phyloP scores from a whole-genome alignment of 1,284 basidiomycete genomes.

The Lentinula novae-zelandiae region DNA sequence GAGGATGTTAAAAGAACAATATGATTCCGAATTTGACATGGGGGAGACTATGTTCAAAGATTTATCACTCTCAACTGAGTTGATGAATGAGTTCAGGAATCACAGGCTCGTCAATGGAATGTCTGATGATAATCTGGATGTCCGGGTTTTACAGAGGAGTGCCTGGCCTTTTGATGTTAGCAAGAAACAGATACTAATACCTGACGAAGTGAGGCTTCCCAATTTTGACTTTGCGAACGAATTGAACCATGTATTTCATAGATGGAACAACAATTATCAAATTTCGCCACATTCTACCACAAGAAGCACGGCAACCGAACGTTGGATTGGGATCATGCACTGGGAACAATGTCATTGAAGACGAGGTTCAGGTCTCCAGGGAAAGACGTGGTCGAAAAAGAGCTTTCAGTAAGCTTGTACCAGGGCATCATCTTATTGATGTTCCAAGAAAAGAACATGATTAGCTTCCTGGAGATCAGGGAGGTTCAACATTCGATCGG shows the following conservation, averaged over 20 bases:
- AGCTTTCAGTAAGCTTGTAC: constrained; percentile 88
- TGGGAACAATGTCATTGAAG: constrained; percentile 74
- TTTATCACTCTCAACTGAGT: constrained; percentile 68
- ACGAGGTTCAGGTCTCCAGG: constrained; percentile 59
- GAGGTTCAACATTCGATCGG: constrained; percentile 72
- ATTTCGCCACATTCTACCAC: constrained; percentile 71
- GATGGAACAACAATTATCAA: constrained; percentile 68
- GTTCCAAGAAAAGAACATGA: constrained; percentile 73
- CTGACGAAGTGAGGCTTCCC: constrained; percentile 34
- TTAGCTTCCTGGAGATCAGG: constrained; percentile 67
- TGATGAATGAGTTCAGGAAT: constrained; percentile 56
- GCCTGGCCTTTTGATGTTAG: constrained; percentile 70
- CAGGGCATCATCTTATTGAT: constrained; percentile 86
- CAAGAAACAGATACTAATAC: constrained; percentile 48
- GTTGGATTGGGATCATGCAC: constrained; percentile 80
- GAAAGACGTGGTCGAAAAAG: constrained; percentile 47
- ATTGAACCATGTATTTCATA: constrained; percentile 23
- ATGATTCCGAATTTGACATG: constrained; percentile 86
- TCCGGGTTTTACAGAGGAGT: constrained; percentile 72
- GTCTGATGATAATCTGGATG: constrained; percentile 40
- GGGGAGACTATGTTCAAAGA: constrained; percentile 92
- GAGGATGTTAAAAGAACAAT: constrained; percentile 83
- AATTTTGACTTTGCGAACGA: not conserved
- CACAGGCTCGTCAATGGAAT: constrained; percentile 22
- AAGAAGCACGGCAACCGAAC: constrained; percentile 69